These are phyloP conservation scores for Coniochaeta sp. DNA, from an alignment of 2,329 filamentous ascomycete genomes.

Conservation along the genomic window DNA sequence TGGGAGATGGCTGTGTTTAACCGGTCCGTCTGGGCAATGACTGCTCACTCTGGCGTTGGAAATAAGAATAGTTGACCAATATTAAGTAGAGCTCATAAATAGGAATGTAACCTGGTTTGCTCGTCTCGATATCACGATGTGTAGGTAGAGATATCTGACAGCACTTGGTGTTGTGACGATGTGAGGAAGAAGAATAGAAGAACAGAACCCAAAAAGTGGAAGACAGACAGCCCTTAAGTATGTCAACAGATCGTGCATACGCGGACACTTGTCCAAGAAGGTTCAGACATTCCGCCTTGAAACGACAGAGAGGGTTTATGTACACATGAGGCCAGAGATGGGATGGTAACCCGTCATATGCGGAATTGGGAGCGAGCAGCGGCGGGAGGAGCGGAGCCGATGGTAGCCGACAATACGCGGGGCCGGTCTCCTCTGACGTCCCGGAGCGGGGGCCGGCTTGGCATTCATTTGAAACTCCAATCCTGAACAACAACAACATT, in stretches of 20 bases:
- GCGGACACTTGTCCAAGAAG: not conserved
- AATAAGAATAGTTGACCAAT: no score
- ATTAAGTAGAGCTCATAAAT: no score
- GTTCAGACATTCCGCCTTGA: slow-evolving; percentile 2
- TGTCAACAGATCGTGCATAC: not conserved
- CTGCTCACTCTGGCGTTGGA: no score
- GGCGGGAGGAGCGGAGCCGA: slow-evolving; percentile 11
- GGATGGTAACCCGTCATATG: not conserved
- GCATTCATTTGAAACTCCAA: not conserved
- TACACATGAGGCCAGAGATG: slow-evolving; percentile 11
- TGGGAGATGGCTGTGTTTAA: no score
- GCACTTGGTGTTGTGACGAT: no score
- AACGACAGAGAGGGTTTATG: slow-evolving; percentile 7
- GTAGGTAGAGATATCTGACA: no score
- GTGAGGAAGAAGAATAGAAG: not conserved
- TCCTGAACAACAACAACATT: no score
- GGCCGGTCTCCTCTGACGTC: slow-evolving; percentile 1
- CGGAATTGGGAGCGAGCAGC: not conserved
- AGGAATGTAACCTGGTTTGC: no score
- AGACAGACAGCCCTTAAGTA: not conserved
- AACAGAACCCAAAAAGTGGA: not conserved
- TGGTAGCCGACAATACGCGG: slow-evolving; percentile 13
- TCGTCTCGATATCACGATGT: not conserved
- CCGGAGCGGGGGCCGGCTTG: not conserved
- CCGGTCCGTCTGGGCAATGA: no score